Conservation (phyloP, 2,329 filamentous ascomycete species). For the Aspergillus sp. region DNA sequence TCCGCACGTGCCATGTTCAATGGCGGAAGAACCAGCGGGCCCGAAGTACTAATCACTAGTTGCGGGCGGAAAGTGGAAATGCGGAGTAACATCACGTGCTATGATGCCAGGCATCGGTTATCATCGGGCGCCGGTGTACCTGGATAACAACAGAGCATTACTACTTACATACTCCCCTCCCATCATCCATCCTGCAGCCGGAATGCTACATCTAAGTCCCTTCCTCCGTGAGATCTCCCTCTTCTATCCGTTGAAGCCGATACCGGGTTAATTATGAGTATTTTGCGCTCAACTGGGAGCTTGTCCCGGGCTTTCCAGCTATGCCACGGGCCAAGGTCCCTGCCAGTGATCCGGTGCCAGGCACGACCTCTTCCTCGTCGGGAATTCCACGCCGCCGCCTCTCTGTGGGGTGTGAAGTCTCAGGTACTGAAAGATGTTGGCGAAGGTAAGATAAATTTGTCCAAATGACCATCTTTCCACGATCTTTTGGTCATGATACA, state of each 20-base stretch:
- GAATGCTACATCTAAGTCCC: conserved; percentile 2
- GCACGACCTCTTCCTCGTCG: conserved; percentile 30
- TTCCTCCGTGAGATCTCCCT: conserved; percentile 3
- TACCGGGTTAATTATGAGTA: conserved; percentile 27
- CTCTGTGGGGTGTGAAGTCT: conserved; percentile 40
- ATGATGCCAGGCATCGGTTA: conserved; percentile 26
- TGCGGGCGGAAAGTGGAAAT: no score
- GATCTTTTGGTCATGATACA: no score
- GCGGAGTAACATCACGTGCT: conserved; percentile 26
- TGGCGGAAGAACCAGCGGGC: no score
- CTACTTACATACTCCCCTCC: conserved; percentile 1
- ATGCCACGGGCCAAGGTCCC: conserved; percentile 26
- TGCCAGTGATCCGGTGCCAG: conserved; percentile 30
- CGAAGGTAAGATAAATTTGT: conserved; percentile 35
- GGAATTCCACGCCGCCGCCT: conserved; percentile 38
- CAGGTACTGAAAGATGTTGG: conserved; percentile 48
- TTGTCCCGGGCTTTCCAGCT: conserved; percentile 31
- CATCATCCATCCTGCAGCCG: conserved; percentile 12
- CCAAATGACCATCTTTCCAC: no score
- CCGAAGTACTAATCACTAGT: no score
- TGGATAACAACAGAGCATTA: not conserved
- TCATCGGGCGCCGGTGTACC: conserved; percentile 22
- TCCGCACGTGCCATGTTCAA: no score
- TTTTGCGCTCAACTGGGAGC: conserved; percentile 34
- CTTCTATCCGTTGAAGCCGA: conserved; percentile 3